Base-by-base conservation (phyloP, 1,139 yeast species). In the Debaryomyces fabryi region DNA sequence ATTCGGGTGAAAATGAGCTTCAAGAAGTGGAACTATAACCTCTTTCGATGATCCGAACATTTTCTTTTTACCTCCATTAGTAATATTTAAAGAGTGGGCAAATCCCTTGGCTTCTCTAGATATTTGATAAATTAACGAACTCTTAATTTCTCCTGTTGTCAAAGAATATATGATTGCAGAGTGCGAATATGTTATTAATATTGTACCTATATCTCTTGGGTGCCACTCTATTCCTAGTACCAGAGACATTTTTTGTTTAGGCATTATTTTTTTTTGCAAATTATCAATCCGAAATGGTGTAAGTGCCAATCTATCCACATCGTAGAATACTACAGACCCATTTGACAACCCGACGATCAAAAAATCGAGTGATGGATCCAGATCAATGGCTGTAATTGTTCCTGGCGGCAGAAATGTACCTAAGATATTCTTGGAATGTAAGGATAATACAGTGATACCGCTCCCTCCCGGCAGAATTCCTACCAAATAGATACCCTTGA, bases 311-410 rank as follows among this genome's bases (percentile, higher is more conserved):
- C 96, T 74, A 60, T 91, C 98, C 16, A 93, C 84, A 64, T 95
- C 97, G 60, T 81, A 93, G n/a, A 87, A 84, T 42, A 83, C 66
- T 1, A 88, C 67, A 5, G 81, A 68, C 3, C 99, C 99, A 63
- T 86, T 91, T 45, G 83, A 79, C 49, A 90, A 69, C 3, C 99
- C 99, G 32, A 92, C 62, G 45, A 86, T 76, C 27, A 92, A 68
- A 90, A 96, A 95, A 66, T 92, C 98, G 56, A 93, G 67, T 0
- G 96, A 79, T 0, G 97, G 96, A 59, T 95, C 99, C 2, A 86
- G 67, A 50, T 82, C 91, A 6, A 86, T 72, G 1, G 88, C 77
- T 0, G 87, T 74, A n/a, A 91, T 79, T 6, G 80, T 72, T 1
- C 90, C 85, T 0, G 90, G 86, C 2, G 86, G 77, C 57, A 75